Conservation (phyloP, 495 filamentous ascomycete genomes). For the Hypoxylon fragiforme region DNA sequence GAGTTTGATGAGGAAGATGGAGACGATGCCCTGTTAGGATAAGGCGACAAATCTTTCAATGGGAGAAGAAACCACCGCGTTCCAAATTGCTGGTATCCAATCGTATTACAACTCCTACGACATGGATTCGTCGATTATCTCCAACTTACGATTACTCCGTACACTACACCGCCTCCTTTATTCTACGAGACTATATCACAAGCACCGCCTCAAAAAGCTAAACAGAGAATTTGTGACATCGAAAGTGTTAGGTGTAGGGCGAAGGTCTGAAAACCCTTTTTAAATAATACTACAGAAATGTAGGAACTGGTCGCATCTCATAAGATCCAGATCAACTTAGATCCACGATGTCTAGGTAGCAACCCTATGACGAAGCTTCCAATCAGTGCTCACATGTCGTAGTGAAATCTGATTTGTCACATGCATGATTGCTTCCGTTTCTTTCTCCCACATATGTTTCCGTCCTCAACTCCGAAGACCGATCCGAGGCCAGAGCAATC, state of each 20-base stretch:
- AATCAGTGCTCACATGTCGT: slow-evolving; percentile 5
- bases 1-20: slow-evolving; percentile 37
- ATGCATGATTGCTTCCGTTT: background rate
- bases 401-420: slow-evolving; percentile 15
- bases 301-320: background rate
- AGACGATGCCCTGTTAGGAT: slow-evolving; percentile 16
- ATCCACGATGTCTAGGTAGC: background rate
- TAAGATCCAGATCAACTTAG: background rate
- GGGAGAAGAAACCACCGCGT: slow-evolving; percentile 19
- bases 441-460: background rate
- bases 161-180: slow-evolving; percentile 15
- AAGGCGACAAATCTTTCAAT: slow-evolving; percentile 16
- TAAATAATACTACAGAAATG: background rate
- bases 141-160: slow-evolving; percentile 5
- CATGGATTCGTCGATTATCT: slow-evolving; percentile 13
- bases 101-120: background rate
- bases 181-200: background rate
- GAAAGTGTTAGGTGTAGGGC: background rate
- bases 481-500: background rate
- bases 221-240: background rate
- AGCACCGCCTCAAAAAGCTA: background rate
- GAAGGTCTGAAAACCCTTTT: background rate
- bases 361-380: background rate
- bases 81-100: slow-evolving; percentile 19
- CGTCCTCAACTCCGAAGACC: slow-evolving; percentile 4